Conservation (phyloP, 768 basidiomycete genomes). For the Rhizopogon rudus region DNA sequence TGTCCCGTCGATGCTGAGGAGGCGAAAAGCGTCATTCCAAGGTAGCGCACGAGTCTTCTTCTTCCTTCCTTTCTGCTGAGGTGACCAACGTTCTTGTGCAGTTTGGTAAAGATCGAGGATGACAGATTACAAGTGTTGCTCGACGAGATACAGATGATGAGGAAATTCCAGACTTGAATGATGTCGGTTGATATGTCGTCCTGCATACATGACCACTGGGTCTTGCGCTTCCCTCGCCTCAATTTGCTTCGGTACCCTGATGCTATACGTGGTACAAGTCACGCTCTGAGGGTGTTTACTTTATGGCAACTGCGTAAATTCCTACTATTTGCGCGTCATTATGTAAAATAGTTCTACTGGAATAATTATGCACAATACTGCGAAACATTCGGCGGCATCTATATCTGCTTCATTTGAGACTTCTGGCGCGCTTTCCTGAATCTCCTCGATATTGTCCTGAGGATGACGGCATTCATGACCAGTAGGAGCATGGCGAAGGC, state of each 20-base stretch:
- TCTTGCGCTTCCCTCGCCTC: neutral
- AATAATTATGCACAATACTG: neutral
- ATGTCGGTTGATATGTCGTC: neutral
- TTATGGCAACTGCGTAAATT: neutral
- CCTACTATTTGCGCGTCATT: neutral
- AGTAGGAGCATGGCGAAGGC: too few species aligned
- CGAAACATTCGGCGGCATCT: neutral
- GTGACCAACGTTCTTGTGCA: neutral
- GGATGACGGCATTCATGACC: too few species aligned
- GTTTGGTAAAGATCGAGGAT: slow-evolving; percentile 80
- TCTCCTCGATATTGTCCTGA: neutral
- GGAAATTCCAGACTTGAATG: slow-evolving; percentile 77
- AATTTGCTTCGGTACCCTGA: neutral
- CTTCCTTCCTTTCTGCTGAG: neutral
- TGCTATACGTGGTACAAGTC: neutral
- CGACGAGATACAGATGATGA: slow-evolving; percentile 85
- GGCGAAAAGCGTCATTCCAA: slow-evolving; percentile 87
- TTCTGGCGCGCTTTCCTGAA: neutral
- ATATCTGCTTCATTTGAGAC: neutral
- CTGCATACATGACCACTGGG: neutral
- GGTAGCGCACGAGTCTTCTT: slow-evolving; percentile 36
- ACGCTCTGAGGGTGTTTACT: neutral
- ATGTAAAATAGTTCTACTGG: neutral
- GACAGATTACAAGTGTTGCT: slow-evolving; percentile 77
- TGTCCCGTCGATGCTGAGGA: slow-evolving; percentile 87